These are phyloP conservation scores for Penicillium sp. DNA, from an alignment of 2,329 filamentous ascomycete species.

Conservation along the genomic window DNA sequence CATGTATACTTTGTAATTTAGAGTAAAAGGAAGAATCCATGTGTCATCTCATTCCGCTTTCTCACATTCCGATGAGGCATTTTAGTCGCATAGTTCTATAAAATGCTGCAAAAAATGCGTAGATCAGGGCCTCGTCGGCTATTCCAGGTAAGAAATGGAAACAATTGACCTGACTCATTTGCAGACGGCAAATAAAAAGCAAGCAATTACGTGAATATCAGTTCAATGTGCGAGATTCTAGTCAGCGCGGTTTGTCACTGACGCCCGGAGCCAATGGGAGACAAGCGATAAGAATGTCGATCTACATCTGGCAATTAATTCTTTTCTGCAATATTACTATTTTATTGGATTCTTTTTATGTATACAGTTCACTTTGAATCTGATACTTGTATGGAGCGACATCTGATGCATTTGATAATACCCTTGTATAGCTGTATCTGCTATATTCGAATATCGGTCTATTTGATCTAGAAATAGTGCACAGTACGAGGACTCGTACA, in stretches of 20 bases:
- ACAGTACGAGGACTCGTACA: background rate
- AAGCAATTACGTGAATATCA: slow-evolving; percentile 9
- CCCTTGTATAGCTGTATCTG: too few relatives aligned
- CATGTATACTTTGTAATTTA: background rate
- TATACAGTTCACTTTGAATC: background rate
- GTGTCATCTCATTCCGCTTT: slow-evolving; percentile 8
- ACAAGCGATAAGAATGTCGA: slow-evolving; percentile 30
- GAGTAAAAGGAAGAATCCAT: background rate
- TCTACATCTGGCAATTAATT: slow-evolving; percentile 2
- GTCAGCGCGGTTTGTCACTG: slow-evolving; percentile 39
- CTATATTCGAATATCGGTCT: too few relatives aligned
- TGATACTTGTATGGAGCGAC: background rate
- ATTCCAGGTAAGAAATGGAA: slow-evolving; percentile 8
- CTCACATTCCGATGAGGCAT: slow-evolving; percentile 22
- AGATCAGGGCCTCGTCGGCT: background rate
- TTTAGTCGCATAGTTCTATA: slow-evolving; percentile 12
- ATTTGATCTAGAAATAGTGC: background rate
- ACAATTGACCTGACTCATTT: slow-evolving; percentile 1
- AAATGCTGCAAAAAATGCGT: slow-evolving; percentile 3
- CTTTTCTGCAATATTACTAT: background rate
- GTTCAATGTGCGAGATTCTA: slow-evolving; percentile 11
- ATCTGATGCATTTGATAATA: background rate
- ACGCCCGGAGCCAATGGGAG: slow-evolving; percentile 26
- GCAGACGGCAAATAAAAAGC: slow-evolving; percentile 1
- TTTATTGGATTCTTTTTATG: background rate